A percentile compares a stretch with the other conserved stretches of the same genome.
phyloP scores from a whole-genome alignment of 2,329 filamentous ascomycete genomes.

The Ascochyta koolunga region DNA sequence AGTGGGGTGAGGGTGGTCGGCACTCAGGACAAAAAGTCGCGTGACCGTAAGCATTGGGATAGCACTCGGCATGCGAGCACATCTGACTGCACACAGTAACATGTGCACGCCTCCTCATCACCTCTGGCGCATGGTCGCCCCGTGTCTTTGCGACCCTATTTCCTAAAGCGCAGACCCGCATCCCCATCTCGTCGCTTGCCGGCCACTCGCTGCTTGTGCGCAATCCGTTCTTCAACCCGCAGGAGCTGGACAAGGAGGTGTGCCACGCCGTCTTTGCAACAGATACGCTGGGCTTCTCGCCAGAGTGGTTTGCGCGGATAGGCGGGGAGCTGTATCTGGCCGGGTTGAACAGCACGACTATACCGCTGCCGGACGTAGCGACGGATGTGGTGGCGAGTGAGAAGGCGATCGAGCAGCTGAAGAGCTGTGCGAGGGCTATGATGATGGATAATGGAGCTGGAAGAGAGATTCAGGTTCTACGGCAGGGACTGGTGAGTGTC shows the following conservation, averaged over 20 bases:
- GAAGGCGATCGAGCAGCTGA: conserved; percentile 58
- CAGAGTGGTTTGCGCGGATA: conserved; percentile 72
- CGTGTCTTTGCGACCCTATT: conserved; percentile 71
- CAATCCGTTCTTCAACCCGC: conserved; percentile 60
- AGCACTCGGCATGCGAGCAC: no score
- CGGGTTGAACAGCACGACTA: conserved; percentile 67
- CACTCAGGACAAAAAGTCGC: conserved; percentile 51
- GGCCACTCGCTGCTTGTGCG: conserved; percentile 75
- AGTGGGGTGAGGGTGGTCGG: conserved; percentile 53
- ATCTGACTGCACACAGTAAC: conserved; percentile 53
- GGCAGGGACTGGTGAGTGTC: conserved; percentile 60
- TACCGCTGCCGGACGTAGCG: conserved; percentile 65
- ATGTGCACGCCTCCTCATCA: conserved; percentile 69
- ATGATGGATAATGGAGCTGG: conserved; percentile 51
- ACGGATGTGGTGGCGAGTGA: conserved; percentile 57
- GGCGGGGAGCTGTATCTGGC: conserved; percentile 75
- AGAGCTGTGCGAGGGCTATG: conserved; percentile 56
- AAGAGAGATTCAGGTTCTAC: conserved; percentile 66
- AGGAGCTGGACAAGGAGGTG: conserved; percentile 51
- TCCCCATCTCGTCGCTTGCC: conserved; percentile 68
- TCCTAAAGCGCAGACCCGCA: conserved; percentile 55
- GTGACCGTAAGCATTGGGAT: conserved; percentile 49
- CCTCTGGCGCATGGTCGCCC: conserved; percentile 74
- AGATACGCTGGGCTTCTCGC: conserved; percentile 64
- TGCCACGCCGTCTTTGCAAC: conserved; percentile 75